These are phyloP conservation scores for Pyrenochaeta sp. DNA, from an alignment of 2,329 filamentous ascomycete species.

Conservation along the genomic window DNA sequence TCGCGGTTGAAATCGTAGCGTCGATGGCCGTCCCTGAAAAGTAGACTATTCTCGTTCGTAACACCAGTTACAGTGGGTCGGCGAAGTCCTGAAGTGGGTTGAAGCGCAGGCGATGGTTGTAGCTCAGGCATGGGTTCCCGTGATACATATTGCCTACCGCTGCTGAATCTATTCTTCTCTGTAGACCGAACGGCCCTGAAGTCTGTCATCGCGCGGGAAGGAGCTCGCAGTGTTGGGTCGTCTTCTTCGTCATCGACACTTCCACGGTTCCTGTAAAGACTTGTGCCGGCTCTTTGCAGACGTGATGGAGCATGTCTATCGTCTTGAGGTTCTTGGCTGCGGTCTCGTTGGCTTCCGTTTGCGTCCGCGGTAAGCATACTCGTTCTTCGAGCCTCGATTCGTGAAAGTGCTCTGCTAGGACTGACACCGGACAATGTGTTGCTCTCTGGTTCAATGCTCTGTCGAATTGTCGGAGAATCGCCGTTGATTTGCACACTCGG, in stretches of 20 bases:
- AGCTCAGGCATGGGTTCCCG: conserved; percentile 49
- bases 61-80: conserved; percentile 39
- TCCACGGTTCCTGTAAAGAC: conserved; percentile 47
- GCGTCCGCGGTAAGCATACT: conserved; percentile 33
- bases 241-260: conserved; percentile 49
- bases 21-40: conserved; percentile 37
- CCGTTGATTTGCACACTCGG: conserved; percentile 48
- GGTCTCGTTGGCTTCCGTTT: conserved; percentile 34
- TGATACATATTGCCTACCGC: conserved; percentile 47
- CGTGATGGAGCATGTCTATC: conserved; percentile 37
- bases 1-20: conserved; percentile 42
- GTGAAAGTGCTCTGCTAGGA: conserved; percentile 50
- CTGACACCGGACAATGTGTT: conserved; percentile 40
- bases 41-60: conserved; percentile 36
- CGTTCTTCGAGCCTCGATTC: conserved; percentile 56
- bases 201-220: conserved; percentile 60
- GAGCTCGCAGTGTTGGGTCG: conserved; percentile 53
- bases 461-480: conserved; percentile 42
- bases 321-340: conserved; percentile 37
- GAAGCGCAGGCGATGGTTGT: conserved; percentile 41
- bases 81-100: conserved; percentile 37
- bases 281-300: conserved; percentile 49
- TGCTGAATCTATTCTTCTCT: conserved; percentile 29
- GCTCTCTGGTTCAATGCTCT: conserved; percentile 48
- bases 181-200: conserved; percentile 46